Conservation (phyloP, 768 basidiomycete genomes). For the Lentinus brumalis region DNA sequence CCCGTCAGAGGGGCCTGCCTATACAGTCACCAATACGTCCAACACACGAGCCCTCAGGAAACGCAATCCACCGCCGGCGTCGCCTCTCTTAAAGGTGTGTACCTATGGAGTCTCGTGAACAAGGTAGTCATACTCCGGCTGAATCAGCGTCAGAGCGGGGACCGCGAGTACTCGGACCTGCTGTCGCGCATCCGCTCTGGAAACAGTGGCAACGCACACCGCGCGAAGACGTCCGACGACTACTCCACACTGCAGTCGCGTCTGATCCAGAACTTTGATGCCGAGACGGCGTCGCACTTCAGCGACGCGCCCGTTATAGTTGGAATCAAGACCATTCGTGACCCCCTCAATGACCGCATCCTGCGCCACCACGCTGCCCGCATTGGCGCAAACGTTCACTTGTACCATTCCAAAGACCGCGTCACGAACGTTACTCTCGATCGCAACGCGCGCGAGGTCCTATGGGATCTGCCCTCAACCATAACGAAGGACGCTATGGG, state of each 20-base stretch:
- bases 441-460: not conserved
- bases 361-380: not conserved
- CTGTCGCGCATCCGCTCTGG: not conserved
- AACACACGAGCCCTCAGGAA: not conserved
- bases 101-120: not conserved
- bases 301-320: conserved; percentile 2
- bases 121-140: not conserved
- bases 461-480: not conserved
- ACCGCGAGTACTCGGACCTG: not conserved
- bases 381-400: not conserved
- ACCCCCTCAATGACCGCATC: not conserved
- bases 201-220: not conserved
- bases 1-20: conserved; percentile 26
- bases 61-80: not conserved
- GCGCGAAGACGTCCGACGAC: not conserved
- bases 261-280: not conserved
- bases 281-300: not conserved
- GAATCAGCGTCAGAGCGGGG: not conserved
- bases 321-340: not conserved
- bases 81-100: not conserved
- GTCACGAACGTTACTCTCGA: not conserved
- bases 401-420: not conserved
- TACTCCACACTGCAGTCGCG: not conserved
- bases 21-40: conserved; percentile 10
- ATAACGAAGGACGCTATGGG: not conserved